Evolutionary conservation across 345 rosid species (phyloP), one percentile per base, ranked within the genome.

Genomic region (Populus alba): DNA sequence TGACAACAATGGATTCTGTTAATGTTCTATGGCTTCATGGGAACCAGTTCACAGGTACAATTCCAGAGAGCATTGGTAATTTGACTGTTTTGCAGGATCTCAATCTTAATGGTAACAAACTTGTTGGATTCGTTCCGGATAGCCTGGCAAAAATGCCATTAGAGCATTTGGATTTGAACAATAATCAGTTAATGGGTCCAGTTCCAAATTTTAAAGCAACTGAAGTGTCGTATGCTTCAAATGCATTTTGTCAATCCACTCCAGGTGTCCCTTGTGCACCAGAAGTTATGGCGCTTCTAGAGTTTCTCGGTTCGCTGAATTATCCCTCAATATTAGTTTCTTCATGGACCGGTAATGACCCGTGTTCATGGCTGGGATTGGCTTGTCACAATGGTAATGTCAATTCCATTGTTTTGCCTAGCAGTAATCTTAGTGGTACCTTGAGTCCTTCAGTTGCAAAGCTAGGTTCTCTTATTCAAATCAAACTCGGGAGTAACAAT

Each of bases 21-120:
- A 82, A 71, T 39, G 79, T 78, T 70, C 86, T 92, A n/a, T 92
- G 97, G 97, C 92, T 92, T 65, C 97, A 92, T 49, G 94, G 97
- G 75, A 92, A 92, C 65, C 82, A 81, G 75, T 92, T 92, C 86
- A 83, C 92, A 11, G 97, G 97, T 15, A 57, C 81, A 59, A 91
- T 92, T 73, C 97, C 94, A 3, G 87, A 74, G 39, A 87, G 79
- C 71, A 88, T 89, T 35, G 91, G 92, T 70, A 83, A 86, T 76
- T 80, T 91, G 82, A 83, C 69, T 80, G 39, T 74, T 15, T 87
- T 91, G 80, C 88, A 82, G 81, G 88, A 88, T 84, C 88, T 92
- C 45, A 86, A 92, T 84, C 87, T 89, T 16, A 92, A 91, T 70
- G 59, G 81, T 29, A 92, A 92, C 45, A 67, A 80, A 51, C 83